Percentiles rank a stretch among this genome's conserved stretches.
These are phyloP conservation scores for Rhynchospora tenuis DNA, from an alignment of 176 grass and related monocot genomes.

Conservation along the genomic window DNA sequence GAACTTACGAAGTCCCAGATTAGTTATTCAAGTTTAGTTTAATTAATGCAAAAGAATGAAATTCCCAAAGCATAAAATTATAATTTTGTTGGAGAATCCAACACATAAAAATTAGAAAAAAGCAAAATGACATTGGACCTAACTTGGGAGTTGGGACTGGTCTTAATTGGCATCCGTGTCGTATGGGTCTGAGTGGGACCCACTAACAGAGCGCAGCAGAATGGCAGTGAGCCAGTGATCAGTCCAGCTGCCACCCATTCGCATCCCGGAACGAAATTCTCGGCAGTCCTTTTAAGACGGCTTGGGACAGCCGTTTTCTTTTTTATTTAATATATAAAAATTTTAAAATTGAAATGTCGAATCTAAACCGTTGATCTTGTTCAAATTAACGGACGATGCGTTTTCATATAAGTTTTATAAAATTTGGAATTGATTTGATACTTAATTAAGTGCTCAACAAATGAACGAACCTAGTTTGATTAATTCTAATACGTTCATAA, in stretches of 20 bases:
- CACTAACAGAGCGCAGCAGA: not conserved
- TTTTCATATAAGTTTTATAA: too few species aligned
- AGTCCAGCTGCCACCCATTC: not conserved
- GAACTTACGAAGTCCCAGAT: not conserved
- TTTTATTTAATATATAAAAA: too few species aligned
- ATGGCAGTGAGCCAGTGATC: not conserved
- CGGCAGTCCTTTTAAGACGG: too few species aligned
- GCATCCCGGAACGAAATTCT: too few species aligned
- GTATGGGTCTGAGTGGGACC: conserved; percentile 4
- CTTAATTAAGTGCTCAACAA: too few species aligned
- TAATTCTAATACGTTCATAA: too few species aligned
- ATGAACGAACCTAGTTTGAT: too few species aligned
- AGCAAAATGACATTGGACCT: not conserved
- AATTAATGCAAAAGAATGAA: not conserved
- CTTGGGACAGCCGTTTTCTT: too few species aligned
- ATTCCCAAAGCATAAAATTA: not conserved
- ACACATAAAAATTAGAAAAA: not conserved
- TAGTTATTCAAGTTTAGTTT: not conserved
- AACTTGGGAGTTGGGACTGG: not conserved
- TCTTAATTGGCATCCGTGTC: not conserved
- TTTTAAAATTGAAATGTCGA: too few species aligned
- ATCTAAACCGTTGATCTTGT: too few species aligned
- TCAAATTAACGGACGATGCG: too few species aligned
- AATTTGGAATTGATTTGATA: too few species aligned
- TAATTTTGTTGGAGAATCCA: not conserved